Percentiles rank a stretch among this genome's conserved stretches.
These are phyloP conservation scores for Trifolium subterraneum DNA, from an alignment of 306 rosid genomes.

Conservation along the genomic window DNA sequence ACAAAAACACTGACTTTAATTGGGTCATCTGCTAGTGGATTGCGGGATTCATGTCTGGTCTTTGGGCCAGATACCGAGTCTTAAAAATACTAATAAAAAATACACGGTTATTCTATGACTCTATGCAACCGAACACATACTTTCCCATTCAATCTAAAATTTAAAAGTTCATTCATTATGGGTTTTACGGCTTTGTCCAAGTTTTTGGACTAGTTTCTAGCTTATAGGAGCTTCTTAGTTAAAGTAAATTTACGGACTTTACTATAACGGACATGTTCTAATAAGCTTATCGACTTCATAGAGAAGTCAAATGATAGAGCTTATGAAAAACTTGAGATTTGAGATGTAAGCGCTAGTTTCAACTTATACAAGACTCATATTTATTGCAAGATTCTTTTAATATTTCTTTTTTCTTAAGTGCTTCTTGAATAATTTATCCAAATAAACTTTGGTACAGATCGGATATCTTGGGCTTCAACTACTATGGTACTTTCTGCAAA, in stretches of 20 bases:
- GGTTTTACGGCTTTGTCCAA: too few relatives aligned
- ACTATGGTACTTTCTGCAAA: slow-evolving; percentile 73
- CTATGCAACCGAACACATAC: too few relatives aligned
- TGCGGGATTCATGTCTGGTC: too few relatives aligned
- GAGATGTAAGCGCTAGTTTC: background rate
- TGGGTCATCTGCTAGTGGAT: too few relatives aligned
- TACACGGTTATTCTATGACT: too few relatives aligned
- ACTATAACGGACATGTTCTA: background rate
- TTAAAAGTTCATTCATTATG: too few relatives aligned
- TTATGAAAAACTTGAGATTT: background rate
- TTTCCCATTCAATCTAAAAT: too few relatives aligned
- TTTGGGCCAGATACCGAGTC: too few relatives aligned
- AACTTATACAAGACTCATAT: background rate
- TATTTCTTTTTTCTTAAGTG: background rate
- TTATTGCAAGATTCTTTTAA: background rate
- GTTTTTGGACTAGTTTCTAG: background rate
- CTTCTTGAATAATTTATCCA: background rate
- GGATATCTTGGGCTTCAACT: slow-evolving; percentile 60
- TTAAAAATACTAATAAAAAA: too few relatives aligned
- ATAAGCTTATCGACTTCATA: background rate
- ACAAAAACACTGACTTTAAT: too few relatives aligned
- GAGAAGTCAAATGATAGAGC: background rate
- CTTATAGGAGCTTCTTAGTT: background rate
- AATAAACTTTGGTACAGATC: slow-evolving; percentile 52
- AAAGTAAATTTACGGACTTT: background rate